Base-by-base conservation (phyloP, 1,284 basidiomycete species). In the Rhodotorula glutinis region DNA sequence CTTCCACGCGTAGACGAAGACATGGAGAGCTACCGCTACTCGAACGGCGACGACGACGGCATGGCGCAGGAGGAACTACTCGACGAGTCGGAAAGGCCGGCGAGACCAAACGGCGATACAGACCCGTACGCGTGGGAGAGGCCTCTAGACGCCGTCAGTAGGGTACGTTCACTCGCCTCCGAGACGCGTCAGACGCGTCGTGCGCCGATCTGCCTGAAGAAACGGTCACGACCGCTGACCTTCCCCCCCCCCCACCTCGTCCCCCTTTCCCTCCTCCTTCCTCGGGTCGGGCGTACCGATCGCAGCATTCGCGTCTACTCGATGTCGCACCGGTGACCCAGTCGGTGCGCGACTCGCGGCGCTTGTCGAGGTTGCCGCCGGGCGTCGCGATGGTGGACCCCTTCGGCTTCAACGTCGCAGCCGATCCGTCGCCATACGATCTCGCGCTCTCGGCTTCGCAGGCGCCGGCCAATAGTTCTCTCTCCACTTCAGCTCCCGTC, bases 381-480 rank as follows among this genome's bases (percentile, higher is more conserved):
- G 66, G 70, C 44, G 63, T 73, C 33, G 11, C 58, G 30, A 62
- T 66, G 52, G 40, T 73, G 55, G 72, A 73, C 30, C 72, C 72
- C 2, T 73, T 73, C 56, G 72, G 72, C 11, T 65, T 63, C 69
- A 59, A 59, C 56, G 41, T 71, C 25, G 57, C 57, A 25, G 44
- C 61, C 40, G 67, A 73, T 4, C 10, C 58, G 7, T 69, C 70
- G 5, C 70, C 72, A 2, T 73, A 71, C 67, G 72, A 73, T 59
- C 60, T 63, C 49, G 72, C 72, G 11, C 52, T 41, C 23, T 29
- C 57, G n/a, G 46, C 30, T 19, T 40, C 46, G 8, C 57, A 51
- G n/a, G 7, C 64, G 14, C 25, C 46, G 19, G 60, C 51, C n/a
- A 10, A 27, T 51, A 41, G 46, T 14, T n/a, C 29, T 16, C 46